These are phyloP conservation scores for Saitoella complicata DNA, from an alignment of 805 yeast genomes.

Conservation along the genomic window DNA sequence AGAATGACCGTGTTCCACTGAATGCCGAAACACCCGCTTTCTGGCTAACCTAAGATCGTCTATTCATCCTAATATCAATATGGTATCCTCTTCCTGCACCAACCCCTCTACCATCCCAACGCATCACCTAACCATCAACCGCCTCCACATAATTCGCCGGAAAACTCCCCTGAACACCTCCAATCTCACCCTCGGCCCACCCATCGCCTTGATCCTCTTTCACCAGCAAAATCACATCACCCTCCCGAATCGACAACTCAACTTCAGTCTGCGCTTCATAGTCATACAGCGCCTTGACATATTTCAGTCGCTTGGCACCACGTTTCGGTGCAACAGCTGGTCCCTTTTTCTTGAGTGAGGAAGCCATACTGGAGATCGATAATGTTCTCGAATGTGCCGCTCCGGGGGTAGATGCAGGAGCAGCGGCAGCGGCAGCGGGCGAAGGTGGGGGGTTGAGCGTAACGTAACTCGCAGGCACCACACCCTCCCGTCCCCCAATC, in stretches of 20 bases:
- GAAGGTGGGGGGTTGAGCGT: slow-evolving; percentile 25
- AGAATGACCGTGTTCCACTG: too few relatives aligned
- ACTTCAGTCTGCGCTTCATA: slow-evolving; percentile 65
- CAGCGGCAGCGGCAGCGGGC: too few relatives aligned
- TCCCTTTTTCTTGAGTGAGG: slow-evolving; percentile 33
- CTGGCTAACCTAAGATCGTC: too few relatives aligned
- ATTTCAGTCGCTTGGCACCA: slow-evolving; percentile 48
- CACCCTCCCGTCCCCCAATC: slow-evolving; percentile 41
- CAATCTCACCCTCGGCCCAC: slow-evolving; percentile 68
- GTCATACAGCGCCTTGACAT: slow-evolving; percentile 55
- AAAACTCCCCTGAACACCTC: slow-evolving; percentile 16
- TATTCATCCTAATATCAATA: too few relatives aligned
- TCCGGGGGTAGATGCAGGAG: slow-evolving; percentile 7
- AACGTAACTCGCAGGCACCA: slow-evolving; percentile 74
- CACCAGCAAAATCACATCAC: slow-evolving; percentile 55
- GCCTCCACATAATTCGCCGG: slow-evolving; percentile 14
- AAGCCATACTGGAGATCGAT: slow-evolving; percentile 9
- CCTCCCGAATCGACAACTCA: slow-evolving; percentile 55
- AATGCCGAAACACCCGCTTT: too few relatives aligned
- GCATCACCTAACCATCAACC: background rate
- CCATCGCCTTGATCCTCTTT: slow-evolving; percentile 63
- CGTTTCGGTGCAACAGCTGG: slow-evolving; percentile 71
- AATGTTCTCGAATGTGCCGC: slow-evolving; percentile 11
- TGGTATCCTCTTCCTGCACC: too few relatives aligned
- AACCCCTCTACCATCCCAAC: too few relatives aligned